These are phyloP conservation scores for Actinidia chinensis DNA, from an alignment of 179 eudicot species.

Conservation along the genomic window DNA sequence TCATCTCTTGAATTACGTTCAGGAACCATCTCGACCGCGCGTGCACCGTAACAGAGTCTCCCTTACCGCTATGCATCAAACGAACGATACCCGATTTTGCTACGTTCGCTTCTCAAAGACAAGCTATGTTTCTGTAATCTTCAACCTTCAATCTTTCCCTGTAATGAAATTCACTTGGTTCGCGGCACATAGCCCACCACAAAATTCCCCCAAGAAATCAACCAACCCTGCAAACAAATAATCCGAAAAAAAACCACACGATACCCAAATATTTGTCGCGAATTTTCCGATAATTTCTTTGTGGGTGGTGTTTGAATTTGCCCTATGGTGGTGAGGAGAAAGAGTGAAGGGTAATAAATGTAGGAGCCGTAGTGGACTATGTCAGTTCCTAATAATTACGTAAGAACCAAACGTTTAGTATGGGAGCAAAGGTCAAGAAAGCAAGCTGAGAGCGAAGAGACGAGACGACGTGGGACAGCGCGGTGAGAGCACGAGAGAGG, in stretches of 20 bases:
- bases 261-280: background rate
- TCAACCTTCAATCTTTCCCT: slow-evolving; percentile 69
- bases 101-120: slow-evolving; percentile 22
- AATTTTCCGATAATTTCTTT: background rate
- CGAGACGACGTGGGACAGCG: too few species aligned
- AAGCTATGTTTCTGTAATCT: background rate
- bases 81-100: slow-evolving; percentile 43
- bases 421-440: too few species aligned
- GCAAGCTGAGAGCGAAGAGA: too few species aligned
- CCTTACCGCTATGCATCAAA: slow-evolving; percentile 64
- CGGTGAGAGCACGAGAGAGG: too few species aligned
- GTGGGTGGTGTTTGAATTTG: background rate
- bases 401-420: too few species aligned
- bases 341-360: background rate
- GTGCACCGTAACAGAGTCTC: slow-evolving; percentile 70
- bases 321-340: background rate
- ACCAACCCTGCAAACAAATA: background rate
- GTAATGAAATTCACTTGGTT: slow-evolving; percentile 36
- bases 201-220: slow-evolving; percentile 7
- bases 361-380: too few species aligned
- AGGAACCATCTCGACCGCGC: slow-evolving; percentile 81
- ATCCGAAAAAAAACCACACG: background rate
- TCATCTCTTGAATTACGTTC: slow-evolving; percentile 56
- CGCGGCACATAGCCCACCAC: background rate
- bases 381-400: too few species aligned